These are phyloP conservation scores for Xylaria sp. DNA, from an alignment of 2,329 filamentous ascomycete species.

Conservation along the genomic window DNA sequence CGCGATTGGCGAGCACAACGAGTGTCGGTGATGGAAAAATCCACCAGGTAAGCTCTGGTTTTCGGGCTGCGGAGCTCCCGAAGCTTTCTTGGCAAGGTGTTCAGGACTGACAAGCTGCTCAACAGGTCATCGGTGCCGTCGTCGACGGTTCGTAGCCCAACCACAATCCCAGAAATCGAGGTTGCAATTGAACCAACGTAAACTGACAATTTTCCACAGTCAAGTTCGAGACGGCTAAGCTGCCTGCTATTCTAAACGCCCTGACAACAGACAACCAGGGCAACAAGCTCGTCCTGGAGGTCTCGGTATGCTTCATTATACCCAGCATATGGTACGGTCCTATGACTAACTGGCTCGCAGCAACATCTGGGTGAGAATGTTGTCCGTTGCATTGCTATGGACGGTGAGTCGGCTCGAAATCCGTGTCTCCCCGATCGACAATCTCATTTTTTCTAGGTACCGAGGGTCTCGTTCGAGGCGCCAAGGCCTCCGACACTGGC, in stretches of 20 bases:
- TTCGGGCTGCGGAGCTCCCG: slow-evolving; percentile 29
- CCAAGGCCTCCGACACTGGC: slow-evolving; percentile 86
- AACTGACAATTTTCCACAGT: slow-evolving; percentile 66
- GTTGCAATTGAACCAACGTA: slow-evolving; percentile 16
- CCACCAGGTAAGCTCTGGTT: slow-evolving; percentile 66
- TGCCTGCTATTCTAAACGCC: slow-evolving; percentile 97
- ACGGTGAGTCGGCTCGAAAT: slow-evolving; percentile 73
- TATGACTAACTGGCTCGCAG: slow-evolving; percentile 63
- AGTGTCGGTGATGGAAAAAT: slow-evolving; percentile 73
- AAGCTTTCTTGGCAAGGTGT: slow-evolving; percentile 36
- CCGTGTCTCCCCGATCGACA: slow-evolving; percentile 17
- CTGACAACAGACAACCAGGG: slow-evolving; percentile 90
- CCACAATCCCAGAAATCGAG: slow-evolving; percentile 22
- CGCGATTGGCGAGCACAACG: slow-evolving; percentile 68
- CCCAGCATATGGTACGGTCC: slow-evolving; percentile 15
- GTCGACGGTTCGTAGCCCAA: slow-evolving; percentile 82
- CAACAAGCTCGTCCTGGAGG: slow-evolving; percentile 95
- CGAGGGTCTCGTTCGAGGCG: slow-evolving; percentile 97
- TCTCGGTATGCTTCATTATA: slow-evolving; percentile 73
- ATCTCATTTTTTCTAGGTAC: slow-evolving; percentile 73
- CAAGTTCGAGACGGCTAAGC: slow-evolving; percentile 94
- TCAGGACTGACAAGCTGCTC: slow-evolving; percentile 60
- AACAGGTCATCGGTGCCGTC: slow-evolving; percentile 96
- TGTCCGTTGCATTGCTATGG: slow-evolving; percentile 99
- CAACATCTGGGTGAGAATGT: slow-evolving; percentile 99